phyloP scores from a whole-genome alignment of 1,284 basidiomycete species.

The Rhodotorula glutinis region DNA sequence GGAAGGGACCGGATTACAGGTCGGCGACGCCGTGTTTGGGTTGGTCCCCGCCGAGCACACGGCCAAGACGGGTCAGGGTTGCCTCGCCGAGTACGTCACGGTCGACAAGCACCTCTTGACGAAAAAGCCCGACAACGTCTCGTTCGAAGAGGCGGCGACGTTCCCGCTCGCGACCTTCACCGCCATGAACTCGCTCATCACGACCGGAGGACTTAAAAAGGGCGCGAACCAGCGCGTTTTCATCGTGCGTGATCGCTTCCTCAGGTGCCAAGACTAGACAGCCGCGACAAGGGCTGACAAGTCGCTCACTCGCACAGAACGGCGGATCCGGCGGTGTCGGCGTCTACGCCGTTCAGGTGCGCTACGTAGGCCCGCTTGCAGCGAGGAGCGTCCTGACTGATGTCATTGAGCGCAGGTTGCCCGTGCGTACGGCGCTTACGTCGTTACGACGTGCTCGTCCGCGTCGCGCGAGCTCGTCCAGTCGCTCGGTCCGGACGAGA shows the following conservation, averaged over 20 bases:
- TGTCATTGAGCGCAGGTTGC: constrained; percentile 64
- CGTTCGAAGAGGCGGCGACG: constrained; percentile 59
- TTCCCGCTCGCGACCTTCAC: constrained; percentile 59
- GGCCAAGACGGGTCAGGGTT: constrained; percentile 27
- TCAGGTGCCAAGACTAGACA: too few species aligned
- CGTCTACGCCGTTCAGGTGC: constrained; percentile 54
- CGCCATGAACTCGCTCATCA: constrained; percentile 57
- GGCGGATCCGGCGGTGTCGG: constrained; percentile 66
- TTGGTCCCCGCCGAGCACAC: constrained; percentile 15
- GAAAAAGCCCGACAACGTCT: constrained; percentile 54
- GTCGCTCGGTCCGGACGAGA: constrained; percentile 53
- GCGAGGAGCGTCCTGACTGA: too few species aligned
- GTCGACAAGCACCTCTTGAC: constrained; percentile 10
- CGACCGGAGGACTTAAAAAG: constrained; percentile 50
- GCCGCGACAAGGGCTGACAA: too few species aligned
- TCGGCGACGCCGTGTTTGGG: constrained; percentile 64
- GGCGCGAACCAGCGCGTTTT: constrained; percentile 51
- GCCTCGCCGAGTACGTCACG: constrained; percentile 32
- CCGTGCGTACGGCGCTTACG: constrained; percentile 59
- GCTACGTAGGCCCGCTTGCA: too few species aligned
- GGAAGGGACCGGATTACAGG: constrained; percentile 52
- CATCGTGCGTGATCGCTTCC: constrained; percentile 46
- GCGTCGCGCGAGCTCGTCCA: constrained; percentile 56
- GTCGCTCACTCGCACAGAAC: constrained; percentile 47
- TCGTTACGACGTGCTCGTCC: constrained; percentile 58